These are phyloP conservation scores for sorghum (Sorghum bicolor) DNA, from an alignment of 176 grass and related monocot species.

Conservation along the genomic window DNA sequence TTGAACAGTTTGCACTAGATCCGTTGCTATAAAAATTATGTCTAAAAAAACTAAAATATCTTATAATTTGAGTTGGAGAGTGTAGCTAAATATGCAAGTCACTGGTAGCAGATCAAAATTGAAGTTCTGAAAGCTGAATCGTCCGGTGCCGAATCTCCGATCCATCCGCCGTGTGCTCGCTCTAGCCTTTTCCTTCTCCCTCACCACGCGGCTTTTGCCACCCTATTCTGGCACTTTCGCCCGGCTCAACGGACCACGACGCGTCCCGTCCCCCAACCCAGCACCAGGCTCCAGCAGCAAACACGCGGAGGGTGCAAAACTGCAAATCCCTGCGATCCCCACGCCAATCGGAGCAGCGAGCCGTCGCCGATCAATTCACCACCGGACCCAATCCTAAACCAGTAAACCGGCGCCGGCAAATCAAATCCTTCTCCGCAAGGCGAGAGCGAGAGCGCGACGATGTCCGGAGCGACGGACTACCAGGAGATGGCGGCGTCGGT, in stretches of 20 bases:
- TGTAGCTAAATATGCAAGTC: too few relatives aligned
- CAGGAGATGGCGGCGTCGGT: conserved; percentile 61
- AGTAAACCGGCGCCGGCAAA: neutral
- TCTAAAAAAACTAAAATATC: too few relatives aligned
- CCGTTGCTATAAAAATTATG: too few relatives aligned
- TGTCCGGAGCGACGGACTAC: conserved; percentile 36
- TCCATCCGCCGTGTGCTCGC: neutral
- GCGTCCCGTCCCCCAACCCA: neutral
- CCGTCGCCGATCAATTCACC: neutral
- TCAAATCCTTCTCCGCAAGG: neutral
- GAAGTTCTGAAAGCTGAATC: too few relatives aligned
- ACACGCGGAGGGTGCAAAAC: conserved; percentile 19
- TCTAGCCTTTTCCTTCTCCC: neutral
- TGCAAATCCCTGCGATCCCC: conserved; percentile 26
- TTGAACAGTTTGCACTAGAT: too few relatives aligned
- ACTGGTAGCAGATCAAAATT: too few relatives aligned
- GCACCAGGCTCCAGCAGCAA: neutral
- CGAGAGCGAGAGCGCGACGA: conserved; percentile 16
- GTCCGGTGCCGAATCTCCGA: neutral
- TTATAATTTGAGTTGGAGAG: too few relatives aligned
- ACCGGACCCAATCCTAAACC: neutral
- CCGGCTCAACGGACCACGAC: conserved; percentile 2
- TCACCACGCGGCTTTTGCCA: neutral
- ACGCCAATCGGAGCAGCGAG: conserved; percentile 6
- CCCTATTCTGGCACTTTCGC: neutral